Percentiles rank a stretch among this genome's conserved stretches.
Evolutionary conservation across 2,329 filamentous ascomycete species (phyloP).

Genomic region (Myriosclerotinia duriaeana): DNA sequence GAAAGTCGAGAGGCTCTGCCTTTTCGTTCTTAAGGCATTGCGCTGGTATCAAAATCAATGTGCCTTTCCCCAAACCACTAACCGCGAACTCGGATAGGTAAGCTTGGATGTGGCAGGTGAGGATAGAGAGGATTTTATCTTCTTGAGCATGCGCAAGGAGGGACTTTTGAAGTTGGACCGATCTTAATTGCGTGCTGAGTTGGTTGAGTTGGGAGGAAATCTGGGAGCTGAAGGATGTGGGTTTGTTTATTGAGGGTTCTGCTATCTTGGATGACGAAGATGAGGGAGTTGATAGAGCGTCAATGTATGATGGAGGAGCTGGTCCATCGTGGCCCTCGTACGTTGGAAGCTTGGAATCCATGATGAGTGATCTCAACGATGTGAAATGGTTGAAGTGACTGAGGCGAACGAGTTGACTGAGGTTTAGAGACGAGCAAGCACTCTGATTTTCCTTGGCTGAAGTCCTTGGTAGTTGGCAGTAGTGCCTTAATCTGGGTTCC

Average conservation of each 20-base stretch:
- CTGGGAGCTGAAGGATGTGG: slow-evolving; percentile 32
- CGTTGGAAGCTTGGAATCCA: slow-evolving; percentile 31
- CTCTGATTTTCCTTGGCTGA: neutral
- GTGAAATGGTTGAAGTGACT: neutral
- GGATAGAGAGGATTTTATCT: slow-evolving; percentile 35
- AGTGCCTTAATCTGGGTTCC: neutral
- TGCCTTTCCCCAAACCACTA: slow-evolving; percentile 32
- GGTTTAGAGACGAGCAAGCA: neutral
- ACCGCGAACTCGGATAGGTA: slow-evolving; percentile 37
- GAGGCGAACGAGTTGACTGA: neutral
- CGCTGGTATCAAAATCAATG: slow-evolving; percentile 36
- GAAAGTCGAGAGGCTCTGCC: slow-evolving; percentile 34
- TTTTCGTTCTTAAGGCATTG: slow-evolving; percentile 30
- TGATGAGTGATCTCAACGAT: slow-evolving; percentile 18
- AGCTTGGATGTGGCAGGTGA: slow-evolving; percentile 34
- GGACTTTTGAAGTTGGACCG: slow-evolving; percentile 29
- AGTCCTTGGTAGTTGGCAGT: neutral
- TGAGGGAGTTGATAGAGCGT: slow-evolving; percentile 25
- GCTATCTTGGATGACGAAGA: slow-evolving; percentile 1
- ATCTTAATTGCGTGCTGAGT: slow-evolving; percentile 33
- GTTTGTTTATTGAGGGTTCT: slow-evolving; percentile 10
- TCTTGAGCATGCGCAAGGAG: slow-evolving; percentile 34
- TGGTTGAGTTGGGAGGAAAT: slow-evolving; percentile 34
- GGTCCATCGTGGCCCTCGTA: slow-evolving; percentile 25
- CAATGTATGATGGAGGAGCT: slow-evolving; percentile 35